Base-by-base conservation (phyloP, 192 early-diverging fungal genomes). In the Backusella australiensis region DNA sequence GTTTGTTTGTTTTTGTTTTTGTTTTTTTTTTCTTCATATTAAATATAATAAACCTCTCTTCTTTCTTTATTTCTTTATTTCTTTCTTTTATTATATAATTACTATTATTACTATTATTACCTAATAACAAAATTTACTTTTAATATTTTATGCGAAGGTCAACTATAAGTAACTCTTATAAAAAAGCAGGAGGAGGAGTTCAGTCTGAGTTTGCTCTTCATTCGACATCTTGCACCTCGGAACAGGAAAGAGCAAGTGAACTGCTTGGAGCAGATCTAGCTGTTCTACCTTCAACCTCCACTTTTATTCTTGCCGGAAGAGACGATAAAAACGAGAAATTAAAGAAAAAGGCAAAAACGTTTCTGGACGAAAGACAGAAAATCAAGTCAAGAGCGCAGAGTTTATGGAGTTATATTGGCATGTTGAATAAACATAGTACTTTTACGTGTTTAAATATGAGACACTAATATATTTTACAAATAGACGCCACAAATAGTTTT, bases 301-400 rank as follows among this genome's bases (percentile, higher is more conserved):
- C 71, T 21, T 78, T 70, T 35, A 65, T 68, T 32, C 26, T 74
- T 65, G 7, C 63, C 19, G 68, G 67, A 38, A 83, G 72, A 73
- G 86, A 90, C 69, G 91, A 93, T 76, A 67, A 85, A 19, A 39
- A 80, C 44, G 94, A 94, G 73, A 93, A 91, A 82, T 80, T 93
- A 2, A 75, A 87, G 66, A 94, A 93, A 77, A 92, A 93, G 71
- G 84, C 89, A 29, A 94, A 90, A 76, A 87, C 82, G 38, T 94
- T 96, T 80, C 71, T 95, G 34, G 94, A 96, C 73, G 92, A 94
- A 38, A 91, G 89, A 79, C 89, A 91, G 59, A 94, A 93, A 70
- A 77, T 85, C 9, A 95, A 95, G 75, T 85, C 90, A 38, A 83
- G 94, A 46, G 79, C 92, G 6, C 76, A 79, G 15, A 86, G 89